Percentiles rank a stretch among this genome's conserved stretches.
Evolutionary conservation across 2,329 filamentous ascomycete genomes (phyloP).

Genomic region (Trichoderma afroharzianum): DNA sequence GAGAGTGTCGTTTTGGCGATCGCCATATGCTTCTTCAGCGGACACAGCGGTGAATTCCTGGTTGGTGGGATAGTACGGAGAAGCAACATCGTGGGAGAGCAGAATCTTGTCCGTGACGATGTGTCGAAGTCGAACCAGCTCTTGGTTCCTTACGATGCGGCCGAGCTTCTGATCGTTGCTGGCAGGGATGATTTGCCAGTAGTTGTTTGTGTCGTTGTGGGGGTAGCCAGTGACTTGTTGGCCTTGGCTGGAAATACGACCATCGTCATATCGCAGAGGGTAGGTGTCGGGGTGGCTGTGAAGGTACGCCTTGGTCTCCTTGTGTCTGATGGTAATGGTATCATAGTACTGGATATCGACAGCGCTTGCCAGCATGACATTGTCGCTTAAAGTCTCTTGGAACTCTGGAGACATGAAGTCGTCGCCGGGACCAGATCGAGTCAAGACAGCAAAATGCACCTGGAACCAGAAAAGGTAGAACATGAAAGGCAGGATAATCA

Average conservation of each 20-base stretch:
- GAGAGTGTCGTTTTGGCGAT: constrained; percentile 80
- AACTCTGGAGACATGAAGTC: constrained; percentile 99
- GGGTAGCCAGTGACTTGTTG: constrained; percentile 98
- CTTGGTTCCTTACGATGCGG: constrained; percentile 73
- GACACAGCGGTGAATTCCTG: constrained; percentile 92
- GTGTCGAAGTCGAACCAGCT: constrained; percentile 82
- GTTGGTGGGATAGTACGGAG: constrained; percentile 93
- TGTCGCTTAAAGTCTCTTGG: constrained; percentile 94
- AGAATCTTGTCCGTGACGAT: constrained; percentile 81
- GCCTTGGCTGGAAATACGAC: constrained; percentile 92
- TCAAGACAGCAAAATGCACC: constrained; percentile 91
- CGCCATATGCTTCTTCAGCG: constrained; percentile 66
- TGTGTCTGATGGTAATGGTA: constrained; percentile 82
- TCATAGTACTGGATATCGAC: constrained; percentile 89
- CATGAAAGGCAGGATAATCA: constrained; percentile 89
- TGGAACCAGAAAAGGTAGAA: constrained; percentile 99
- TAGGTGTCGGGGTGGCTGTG: constrained; percentile 90
- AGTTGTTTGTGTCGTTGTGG: constrained; percentile 97
- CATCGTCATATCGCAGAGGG: constrained; percentile 93
- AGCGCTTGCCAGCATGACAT: constrained; percentile 83
- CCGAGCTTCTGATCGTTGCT: constrained; percentile 56
- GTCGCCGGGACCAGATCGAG: constrained; percentile 85
- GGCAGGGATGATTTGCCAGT: constrained; percentile 86
- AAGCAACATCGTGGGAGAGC: constrained; percentile 93
- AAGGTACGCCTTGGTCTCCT: constrained; percentile 94